phyloP scores from a whole-genome alignment of 2,329 filamentous ascomycete species.

The Penicillium sp. region DNA sequence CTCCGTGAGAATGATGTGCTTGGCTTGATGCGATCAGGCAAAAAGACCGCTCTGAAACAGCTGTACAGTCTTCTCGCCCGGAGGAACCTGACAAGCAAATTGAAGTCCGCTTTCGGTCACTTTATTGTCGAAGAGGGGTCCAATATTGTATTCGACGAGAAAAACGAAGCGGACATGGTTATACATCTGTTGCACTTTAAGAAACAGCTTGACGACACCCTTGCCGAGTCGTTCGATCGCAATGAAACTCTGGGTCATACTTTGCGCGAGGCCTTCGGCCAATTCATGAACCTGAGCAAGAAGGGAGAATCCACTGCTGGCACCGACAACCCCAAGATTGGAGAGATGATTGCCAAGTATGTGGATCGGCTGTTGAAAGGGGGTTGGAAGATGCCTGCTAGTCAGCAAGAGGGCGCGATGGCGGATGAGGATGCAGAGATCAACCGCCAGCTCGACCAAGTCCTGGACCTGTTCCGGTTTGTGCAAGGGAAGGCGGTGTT shows the following conservation, averaged over 20 bases:
- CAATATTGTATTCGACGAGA: constrained; percentile 76
- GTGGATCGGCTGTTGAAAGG: constrained; percentile 87
- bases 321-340: constrained; percentile 87
- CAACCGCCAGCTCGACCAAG: constrained; percentile 88
- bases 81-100: constrained; percentile 68
- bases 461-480: constrained; percentile 92
- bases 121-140: constrained; percentile 79
- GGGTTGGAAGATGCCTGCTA: constrained; percentile 69
- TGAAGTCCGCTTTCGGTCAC: constrained; percentile 73
- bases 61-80: constrained; percentile 78
- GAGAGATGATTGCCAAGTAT: constrained; percentile 98
- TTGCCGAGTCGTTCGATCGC: constrained; percentile 74
- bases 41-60: constrained; percentile 70
- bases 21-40: constrained; percentile 71
- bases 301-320: constrained; percentile 72
- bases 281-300: constrained; percentile 87
- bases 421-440: constrained; percentile 91
- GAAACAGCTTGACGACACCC: constrained; percentile 73
- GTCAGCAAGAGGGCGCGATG: constrained; percentile 55
- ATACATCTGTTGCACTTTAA: constrained; percentile 80
- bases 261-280: constrained; percentile 81
- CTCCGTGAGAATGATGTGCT: constrained; percentile 69
- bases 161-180: constrained; percentile 83
- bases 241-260: constrained; percentile 77
- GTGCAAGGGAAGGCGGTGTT: constrained; percentile 97